Percentiles rank a stretch among this genome's conserved stretches.
Conservation (phyloP, 495 filamentous ascomycete species). For the Penicillium odoratum region DNA sequence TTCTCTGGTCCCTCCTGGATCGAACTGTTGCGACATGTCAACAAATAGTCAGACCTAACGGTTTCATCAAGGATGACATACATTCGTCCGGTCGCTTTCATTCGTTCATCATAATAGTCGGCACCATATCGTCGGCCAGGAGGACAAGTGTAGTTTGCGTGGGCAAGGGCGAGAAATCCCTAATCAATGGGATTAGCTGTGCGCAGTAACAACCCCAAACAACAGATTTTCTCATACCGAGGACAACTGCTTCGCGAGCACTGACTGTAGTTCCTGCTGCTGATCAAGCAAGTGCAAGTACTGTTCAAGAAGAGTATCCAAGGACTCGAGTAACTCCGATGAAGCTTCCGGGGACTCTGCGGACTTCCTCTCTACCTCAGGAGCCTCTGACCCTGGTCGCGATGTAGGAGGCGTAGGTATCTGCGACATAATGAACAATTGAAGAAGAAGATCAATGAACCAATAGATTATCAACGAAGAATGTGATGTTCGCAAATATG, state of each 20-base stretch:
- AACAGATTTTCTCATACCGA: constrained; percentile 44
- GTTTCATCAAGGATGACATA: constrained; percentile 11
- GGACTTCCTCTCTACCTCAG: constrained; percentile 25
- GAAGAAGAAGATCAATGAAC: too few relatives aligned
- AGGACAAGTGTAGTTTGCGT: constrained; percentile 69
- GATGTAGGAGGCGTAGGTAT: constrained; percentile 42
- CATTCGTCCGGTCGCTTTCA: constrained; percentile 60
- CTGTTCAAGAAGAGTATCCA: constrained; percentile 67
- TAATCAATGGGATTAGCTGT: constrained; percentile 27
- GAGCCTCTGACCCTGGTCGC: constrained; percentile 31
- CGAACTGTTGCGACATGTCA: constrained; percentile 19
- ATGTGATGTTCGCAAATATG: background rate
- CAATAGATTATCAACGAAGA: background rate
- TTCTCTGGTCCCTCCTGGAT: constrained; percentile 15
- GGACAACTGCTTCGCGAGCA: constrained; percentile 56
- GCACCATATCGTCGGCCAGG: constrained; percentile 62
- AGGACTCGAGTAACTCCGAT: constrained; percentile 31
- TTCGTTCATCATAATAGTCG: constrained; percentile 70
- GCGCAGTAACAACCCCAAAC: background rate
- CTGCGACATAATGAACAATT: constrained; percentile 30
- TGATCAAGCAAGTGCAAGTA: constrained; percentile 71
- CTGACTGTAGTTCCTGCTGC: constrained; percentile 61
- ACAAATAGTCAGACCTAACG: background rate
- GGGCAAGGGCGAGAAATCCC: constrained; percentile 59
- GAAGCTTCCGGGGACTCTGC: constrained; percentile 11